Evolutionary conservation across 2,329 filamentous ascomycete species (phyloP).

Genomic region (Alternaria arborescens): DNA sequence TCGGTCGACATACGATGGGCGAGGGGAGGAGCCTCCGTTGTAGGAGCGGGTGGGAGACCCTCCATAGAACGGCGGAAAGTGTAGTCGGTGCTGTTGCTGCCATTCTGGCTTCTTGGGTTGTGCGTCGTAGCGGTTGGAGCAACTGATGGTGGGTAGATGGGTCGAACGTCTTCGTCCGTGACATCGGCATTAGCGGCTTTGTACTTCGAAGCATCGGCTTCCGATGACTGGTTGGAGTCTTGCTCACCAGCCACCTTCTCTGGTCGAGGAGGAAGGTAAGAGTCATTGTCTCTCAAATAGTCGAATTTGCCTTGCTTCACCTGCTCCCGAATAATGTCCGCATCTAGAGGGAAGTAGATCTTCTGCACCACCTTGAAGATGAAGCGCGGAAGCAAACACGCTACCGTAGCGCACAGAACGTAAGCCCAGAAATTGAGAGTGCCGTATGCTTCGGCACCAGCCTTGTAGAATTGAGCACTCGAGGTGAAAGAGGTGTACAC

Average conservation of each 20-base stretch:
- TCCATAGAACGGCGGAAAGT: slow-evolving; percentile 61
- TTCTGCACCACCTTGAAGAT: slow-evolving; percentile 88
- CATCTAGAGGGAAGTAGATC: slow-evolving; percentile 88
- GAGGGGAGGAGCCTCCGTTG: slow-evolving; percentile 42
- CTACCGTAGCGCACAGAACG: slow-evolving; percentile 77
- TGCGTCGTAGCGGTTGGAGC: slow-evolving; percentile 73
- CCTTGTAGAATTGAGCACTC: slow-evolving; percentile 75
- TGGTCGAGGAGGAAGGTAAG: slow-evolving; percentile 56
- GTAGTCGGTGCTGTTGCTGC: slow-evolving; percentile 93
- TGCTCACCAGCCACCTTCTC: slow-evolving; percentile 58
- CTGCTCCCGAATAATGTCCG: slow-evolving; percentile 96
- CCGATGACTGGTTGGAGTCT: slow-evolving; percentile 65
- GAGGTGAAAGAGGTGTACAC: slow-evolving; percentile 74
- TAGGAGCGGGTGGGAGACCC: slow-evolving; percentile 38
- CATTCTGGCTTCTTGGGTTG: slow-evolving; percentile 84
- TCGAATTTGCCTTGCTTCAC: slow-evolving; percentile 83
- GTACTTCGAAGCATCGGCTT: slow-evolving; percentile 56
- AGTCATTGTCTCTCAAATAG: slow-evolving; percentile 68
- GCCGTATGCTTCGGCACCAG: slow-evolving; percentile 80
- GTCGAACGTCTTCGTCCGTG: slow-evolving; percentile 83
- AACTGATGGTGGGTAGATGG: slow-evolving; percentile 92
- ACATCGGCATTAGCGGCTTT: slow-evolving; percentile 58
- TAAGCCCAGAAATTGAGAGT: slow-evolving; percentile 88
- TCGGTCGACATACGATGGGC: slow-evolving; percentile 43
- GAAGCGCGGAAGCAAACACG: slow-evolving; percentile 89